Base-by-base conservation (phyloP, 768 basidiomycete genomes). In the Boletus sp. region DNA sequence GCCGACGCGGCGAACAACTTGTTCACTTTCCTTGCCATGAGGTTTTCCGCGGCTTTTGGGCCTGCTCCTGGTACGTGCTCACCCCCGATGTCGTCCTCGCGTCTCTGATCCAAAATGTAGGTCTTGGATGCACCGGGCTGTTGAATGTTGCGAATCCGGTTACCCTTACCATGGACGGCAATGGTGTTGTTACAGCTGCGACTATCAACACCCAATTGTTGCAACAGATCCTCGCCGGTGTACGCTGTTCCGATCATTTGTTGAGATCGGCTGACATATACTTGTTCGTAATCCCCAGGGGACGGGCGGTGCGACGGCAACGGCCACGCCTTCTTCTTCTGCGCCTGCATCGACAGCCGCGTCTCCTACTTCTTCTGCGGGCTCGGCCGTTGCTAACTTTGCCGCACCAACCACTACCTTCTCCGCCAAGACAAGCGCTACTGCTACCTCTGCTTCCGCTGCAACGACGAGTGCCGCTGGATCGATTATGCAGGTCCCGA, bases 1-100 rank as follows among this genome's bases (percentile, higher is more conserved):
- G 9, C 67, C 5, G 6, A 38, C 27, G 11, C 13, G 53, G 66
- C 64, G 8, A 67, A 54, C 11, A 67, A 61, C 30, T 34, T 67
- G 43, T 67, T 69, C 44, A 67, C 67, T 13, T 67, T 67, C 54
- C 58, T 67, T n/a, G 61, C 67, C 14, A 64, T 66, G 66, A 63
- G 66, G 43, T 69, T 66, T 40, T 66, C 67, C 2, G 33, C 40
- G 9, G 50, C 67, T 1, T 56, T 67, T 43, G 64, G 61, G 13
- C 67, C 67, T 37, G 53, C 52, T 42, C 64, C 64, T 13, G 66
- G 66, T 68, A 11, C 7, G 61, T 55, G 21, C 41, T 25, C 15
- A 32, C 9, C 32, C n/a, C 7, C 7, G 30, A 21, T 25, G 14
- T 25, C 30, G 23, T 45, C 2, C 11, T 5, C 37, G 6, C 6